These are phyloP conservation scores for Xenoacremonium recifei DNA, from an alignment of 2,329 filamentous ascomycete genomes.

Conservation along the genomic window DNA sequence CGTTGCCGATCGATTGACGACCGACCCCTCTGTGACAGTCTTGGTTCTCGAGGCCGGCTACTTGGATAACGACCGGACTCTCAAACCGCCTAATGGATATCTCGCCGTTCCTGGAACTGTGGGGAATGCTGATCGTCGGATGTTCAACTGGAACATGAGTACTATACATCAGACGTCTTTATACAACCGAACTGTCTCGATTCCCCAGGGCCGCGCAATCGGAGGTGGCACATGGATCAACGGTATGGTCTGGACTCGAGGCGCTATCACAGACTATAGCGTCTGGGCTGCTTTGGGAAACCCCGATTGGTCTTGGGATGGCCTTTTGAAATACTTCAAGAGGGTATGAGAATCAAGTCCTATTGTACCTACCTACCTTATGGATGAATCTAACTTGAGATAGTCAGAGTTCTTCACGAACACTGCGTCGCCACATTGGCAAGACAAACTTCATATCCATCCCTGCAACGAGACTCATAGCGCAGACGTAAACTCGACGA, in stretches of 20 bases:
- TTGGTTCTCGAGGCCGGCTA: slow-evolving; percentile 8
- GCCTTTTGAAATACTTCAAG: slow-evolving; percentile 42
- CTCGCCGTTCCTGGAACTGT: slow-evolving; percentile 10
- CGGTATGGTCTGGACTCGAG: slow-evolving; percentile 35
- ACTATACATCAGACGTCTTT: slow-evolving; percentile 28
- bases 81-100: slow-evolving; percentile 6
- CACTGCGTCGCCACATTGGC: slow-evolving; percentile 2
- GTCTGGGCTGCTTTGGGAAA: slow-evolving; percentile 45
- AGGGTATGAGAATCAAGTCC: no score
- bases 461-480: slow-evolving; percentile 5
- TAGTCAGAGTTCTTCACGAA: slow-evolving; percentile 11
- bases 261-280: slow-evolving; percentile 39
- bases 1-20: slow-evolving; percentile 37
- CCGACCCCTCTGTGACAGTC: slow-evolving; percentile 25
- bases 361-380: no score
- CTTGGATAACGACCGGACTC: slow-evolving; percentile 9
- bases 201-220: slow-evolving; percentile 32
- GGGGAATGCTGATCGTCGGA: slow-evolving; percentile 4
- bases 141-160: slow-evolving; percentile 23
- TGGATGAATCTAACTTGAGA: background rate
- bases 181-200: slow-evolving; percentile 21
- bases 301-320: slow-evolving; percentile 36
- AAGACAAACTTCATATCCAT: slow-evolving; percentile 7
- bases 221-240: slow-evolving; percentile 41
- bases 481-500: slow-evolving; percentile 4